Evolutionary conservation across 768 basidiomycete species (phyloP), one percentile per base, ranked within the genome.

Genomic region (Pisolithus marmoratus): DNA sequence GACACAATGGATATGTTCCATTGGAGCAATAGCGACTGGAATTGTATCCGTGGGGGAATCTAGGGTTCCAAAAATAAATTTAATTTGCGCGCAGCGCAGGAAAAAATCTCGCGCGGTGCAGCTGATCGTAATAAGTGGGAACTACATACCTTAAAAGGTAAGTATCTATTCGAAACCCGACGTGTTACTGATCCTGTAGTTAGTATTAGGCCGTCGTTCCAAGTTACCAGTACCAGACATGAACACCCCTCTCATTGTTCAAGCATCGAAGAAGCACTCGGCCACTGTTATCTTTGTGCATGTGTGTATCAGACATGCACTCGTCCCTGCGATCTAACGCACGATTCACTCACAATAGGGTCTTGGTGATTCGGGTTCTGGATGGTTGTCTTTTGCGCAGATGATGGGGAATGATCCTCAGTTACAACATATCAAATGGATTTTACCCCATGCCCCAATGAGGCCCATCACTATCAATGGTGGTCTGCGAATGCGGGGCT

Each of bases 391-490:
- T n/a, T 5, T 24, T 7, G 43, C 24, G 7, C 70, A 38, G 63
- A 24, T 75, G 31, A 71, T 76, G 40, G 75, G 72, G 64, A 84
- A 79, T 62, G 71, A 81, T 38, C 24, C 83, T 83, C 63, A 79
- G 73, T 53, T 79, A 84, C 65, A 84, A 81, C 67, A 70, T 53
- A 12, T 48, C 50, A 37, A 53, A 49, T 34, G 50, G 52, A 20
- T 40, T 47, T 65, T 36, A 59, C 92, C 92, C 19, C 83, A 91
- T 51, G 51, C 51, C n/a, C 71, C 61, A 54, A 9, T 20, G 26
- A 48, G 41, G 49, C 20, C 40, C 6, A 19, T 52, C 68, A 70
- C 11, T 42, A 58, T 38, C 19, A 52, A 52, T 11, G n/a, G 31
- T 3, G 51, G 51, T 26, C 12, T 17, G 14, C 9, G 17, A n/a